Conservation (phyloP, 805 yeast species). For the Candida sphagnicola region DNA sequence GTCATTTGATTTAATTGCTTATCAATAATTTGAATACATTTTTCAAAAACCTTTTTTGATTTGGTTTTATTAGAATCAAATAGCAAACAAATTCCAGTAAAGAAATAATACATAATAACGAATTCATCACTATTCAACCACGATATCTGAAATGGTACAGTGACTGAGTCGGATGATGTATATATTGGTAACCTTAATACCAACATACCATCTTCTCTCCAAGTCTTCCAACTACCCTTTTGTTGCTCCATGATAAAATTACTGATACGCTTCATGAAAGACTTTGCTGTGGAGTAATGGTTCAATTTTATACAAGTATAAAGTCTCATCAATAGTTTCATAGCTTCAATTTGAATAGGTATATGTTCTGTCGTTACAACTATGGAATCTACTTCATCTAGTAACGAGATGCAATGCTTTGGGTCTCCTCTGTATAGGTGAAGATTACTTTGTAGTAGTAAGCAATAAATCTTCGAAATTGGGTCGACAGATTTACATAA, state of each 20-base stretch:
- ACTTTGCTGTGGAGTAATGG: conserved; percentile 19
- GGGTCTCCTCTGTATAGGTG: conserved; percentile 28
- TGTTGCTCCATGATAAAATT: conserved; percentile 18
- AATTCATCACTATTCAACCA: conserved; percentile 46
- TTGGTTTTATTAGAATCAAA: conserved; percentile 27
- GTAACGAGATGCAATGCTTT: conserved; percentile 11
- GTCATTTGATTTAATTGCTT: conserved; percentile 16
- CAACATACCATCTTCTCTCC: conserved; percentile 30
- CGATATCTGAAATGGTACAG: conserved; percentile 19
- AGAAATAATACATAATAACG: conserved; percentile 35
- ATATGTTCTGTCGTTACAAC: conserved; percentile 2
- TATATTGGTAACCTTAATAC: no score
- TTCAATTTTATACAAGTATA: conserved; percentile 23
- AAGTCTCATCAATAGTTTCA: conserved; percentile 20
- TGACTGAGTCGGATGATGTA: not conserved
- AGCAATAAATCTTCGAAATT: conserved; percentile 15
- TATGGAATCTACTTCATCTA: conserved; percentile 13
- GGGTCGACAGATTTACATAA: conserved; percentile 7
- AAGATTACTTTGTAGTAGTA: conserved; percentile 24
- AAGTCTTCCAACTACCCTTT: conserved; percentile 15
- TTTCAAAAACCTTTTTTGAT: conserved; percentile 32
- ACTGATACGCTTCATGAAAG: conserved; percentile 18
- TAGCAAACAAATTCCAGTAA: conserved; percentile 39
- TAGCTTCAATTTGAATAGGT: conserved; percentile 32
- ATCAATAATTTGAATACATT: conserved; percentile 30